Evolutionary conservation across 2,329 filamentous ascomycete species (phyloP).

Genomic region (Botrytis squamosa): DNA sequence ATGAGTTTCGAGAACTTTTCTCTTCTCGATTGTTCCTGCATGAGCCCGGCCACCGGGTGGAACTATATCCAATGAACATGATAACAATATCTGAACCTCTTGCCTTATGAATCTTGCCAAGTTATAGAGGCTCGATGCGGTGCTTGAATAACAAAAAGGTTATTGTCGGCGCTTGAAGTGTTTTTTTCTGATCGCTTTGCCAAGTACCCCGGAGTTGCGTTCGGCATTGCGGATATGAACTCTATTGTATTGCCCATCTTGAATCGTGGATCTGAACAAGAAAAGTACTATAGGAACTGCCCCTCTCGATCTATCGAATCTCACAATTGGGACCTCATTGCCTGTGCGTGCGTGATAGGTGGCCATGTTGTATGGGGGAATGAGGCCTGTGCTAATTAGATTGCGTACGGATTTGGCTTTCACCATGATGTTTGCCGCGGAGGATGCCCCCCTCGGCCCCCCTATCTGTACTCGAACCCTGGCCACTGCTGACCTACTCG

Average conservation of each 20-base stretch:
- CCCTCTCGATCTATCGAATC: constrained; percentile 13
- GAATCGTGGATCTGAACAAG: neutral
- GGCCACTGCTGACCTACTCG: neutral
- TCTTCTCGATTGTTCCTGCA: constrained; percentile 16
- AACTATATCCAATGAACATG: neutral
- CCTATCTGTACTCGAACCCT: neutral
- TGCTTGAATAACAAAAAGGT: neutral
- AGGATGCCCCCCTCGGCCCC: neutral
- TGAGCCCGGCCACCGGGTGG: neutral
- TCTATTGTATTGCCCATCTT: neutral
- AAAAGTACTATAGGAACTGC: neutral
- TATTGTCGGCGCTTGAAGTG: neutral
- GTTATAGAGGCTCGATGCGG: neutral
- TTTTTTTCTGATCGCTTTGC: neutral
- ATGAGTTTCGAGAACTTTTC: neutral
- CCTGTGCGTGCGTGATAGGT: constrained; percentile 2
- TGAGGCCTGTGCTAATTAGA: constrained; percentile 7
- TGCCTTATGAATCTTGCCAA: neutral
- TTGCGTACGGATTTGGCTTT: neutral
- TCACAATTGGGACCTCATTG: neutral
- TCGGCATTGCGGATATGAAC: constrained; percentile 1
- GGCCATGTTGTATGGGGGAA: neutral
- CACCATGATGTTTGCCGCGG: neutral
- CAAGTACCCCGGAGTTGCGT: constrained; percentile 2
- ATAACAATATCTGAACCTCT: neutral